Base-by-base conservation (phyloP, 495 filamentous ascomycete species). In the Xylaria longipes region DNA sequence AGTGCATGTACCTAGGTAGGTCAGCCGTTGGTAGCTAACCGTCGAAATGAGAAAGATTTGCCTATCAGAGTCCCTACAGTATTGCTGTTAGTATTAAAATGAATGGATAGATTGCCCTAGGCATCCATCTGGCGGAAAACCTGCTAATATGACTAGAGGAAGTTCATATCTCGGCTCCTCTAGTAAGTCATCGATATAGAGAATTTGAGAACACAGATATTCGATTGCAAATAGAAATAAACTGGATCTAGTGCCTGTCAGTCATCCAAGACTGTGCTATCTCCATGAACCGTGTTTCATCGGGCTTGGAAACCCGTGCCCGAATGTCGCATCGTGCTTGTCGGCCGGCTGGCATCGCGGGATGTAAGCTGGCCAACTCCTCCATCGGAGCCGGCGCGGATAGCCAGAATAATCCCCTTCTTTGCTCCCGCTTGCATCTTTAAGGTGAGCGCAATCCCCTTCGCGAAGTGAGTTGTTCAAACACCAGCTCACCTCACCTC, bases 301-400 rank as follows among this genome's bases (percentile, higher is more conserved):
- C 52, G 70, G 48, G 12, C 65, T 45, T 31, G 48, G 54, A 35
- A 48, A 54, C 68, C 70, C 54, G 70, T 56, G 68, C 60, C 70
- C 64, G 64, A 72, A 27, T 46, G 66, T 17, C 29, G 17, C 52
- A 20, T 60, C 35, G 33, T 45, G 37, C 50, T 71, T 35, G 27
- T 35, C 54, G 29, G 54, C 29, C 54, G 54, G 54, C 54, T 35
- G 15, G 15, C 31, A 58, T 58, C 54, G 54, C 20, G 27, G n/a
- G 6, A 58, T 58, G 29, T 35, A 58, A 58, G 54, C 17, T 29
- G 20, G 29, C 31, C 54, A n/a, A 35, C 54, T 58, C 14, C 27
- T 58, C 29, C 54, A 58, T 58, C 54, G 54, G 54, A 58, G 54
- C 54, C 54, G 54, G 54, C 54, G 17, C 54, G 54, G 54, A n/a